Conservation (phyloP, 2,329 filamentous ascomycete genomes). For the Aureobasidium sp. region DNA sequence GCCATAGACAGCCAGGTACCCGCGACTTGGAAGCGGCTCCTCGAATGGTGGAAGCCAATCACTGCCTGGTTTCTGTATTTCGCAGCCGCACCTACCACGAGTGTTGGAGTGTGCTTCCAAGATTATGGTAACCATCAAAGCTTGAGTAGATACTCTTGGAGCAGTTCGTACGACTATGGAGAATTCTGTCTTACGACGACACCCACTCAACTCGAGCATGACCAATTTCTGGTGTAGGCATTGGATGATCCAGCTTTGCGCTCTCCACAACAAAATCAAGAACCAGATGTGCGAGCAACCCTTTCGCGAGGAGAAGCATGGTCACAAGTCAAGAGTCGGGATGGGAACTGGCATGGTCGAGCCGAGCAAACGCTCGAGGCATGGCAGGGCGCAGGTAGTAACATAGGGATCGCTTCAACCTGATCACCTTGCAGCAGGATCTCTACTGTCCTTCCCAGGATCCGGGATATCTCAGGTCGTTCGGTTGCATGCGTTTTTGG, state of each 20-base stretch:
- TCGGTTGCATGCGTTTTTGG: neutral
- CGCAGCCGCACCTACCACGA: neutral
- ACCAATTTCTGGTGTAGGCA: neutral
- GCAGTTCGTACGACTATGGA: neutral
- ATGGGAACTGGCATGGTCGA: neutral
- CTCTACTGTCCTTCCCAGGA: neutral
- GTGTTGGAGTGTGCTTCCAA: neutral
- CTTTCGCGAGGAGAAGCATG: neutral
- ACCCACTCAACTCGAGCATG: conserved; percentile 2
- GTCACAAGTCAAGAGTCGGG: neutral
- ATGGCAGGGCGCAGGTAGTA: neutral
- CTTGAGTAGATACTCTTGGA: neutral
- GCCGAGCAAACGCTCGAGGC: neutral
- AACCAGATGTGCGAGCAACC: neutral
- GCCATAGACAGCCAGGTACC: neutral
- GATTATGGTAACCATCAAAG: neutral
- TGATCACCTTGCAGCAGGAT: neutral
- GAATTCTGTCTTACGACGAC: neutral
- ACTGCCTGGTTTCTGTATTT: neutral
- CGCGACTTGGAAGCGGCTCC: neutral
- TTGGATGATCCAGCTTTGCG: neutral
- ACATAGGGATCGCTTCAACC: neutral
- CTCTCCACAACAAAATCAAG: neutral
- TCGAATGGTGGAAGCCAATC: neutral
- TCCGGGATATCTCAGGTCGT: neutral